These are phyloP conservation scores for Pleurotus giganteus DNA, from an alignment of 768 basidiomycete genomes.

Conservation along the genomic window DNA sequence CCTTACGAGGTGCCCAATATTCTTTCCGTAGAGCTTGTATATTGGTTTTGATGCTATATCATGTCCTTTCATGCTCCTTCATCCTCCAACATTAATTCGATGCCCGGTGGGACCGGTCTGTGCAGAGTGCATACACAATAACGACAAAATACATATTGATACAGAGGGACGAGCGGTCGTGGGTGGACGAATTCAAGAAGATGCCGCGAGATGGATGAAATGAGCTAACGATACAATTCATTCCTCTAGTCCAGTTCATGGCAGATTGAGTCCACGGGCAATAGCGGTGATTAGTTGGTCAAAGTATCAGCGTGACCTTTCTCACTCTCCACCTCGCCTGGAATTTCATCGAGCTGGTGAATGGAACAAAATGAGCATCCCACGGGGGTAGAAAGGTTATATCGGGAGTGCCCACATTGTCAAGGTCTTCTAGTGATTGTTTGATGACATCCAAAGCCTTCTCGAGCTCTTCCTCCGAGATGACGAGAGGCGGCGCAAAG, in stretches of 20 bases:
- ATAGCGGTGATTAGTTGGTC: slow-evolving; percentile 20
- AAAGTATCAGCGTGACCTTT: slow-evolving; percentile 43
- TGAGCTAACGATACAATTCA: neutral
- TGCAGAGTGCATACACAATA: too few species aligned
- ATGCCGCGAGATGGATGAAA: neutral
- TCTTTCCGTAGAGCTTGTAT: neutral
- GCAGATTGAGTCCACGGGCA: slow-evolving; percentile 8
- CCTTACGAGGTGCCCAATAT: slow-evolving; percentile 69
- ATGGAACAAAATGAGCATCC: neutral
- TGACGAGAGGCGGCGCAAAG: slow-evolving; percentile 94
- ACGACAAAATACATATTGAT: too few species aligned
- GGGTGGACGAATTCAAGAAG: too few species aligned
- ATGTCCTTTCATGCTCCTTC: too few species aligned
- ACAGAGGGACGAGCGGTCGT: too few species aligned
- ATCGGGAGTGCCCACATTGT: slow-evolving; percentile 47
- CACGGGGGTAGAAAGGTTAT: neutral
- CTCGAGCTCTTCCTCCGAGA: slow-evolving; percentile 80
- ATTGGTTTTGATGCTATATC: too few species aligned
- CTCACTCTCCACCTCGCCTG: slow-evolving; percentile 47
- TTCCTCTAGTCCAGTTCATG: neutral
- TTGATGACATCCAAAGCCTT: slow-evolving; percentile 76
- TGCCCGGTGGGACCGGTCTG: too few species aligned
- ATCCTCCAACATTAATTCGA: too few species aligned
- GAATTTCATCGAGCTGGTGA: slow-evolving; percentile 18
- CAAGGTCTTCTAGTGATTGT: slow-evolving; percentile 76